Evolutionary conservation across 768 basidiomycete species (phyloP).

Genomic region (Lactarius hengduanensis): DNA sequence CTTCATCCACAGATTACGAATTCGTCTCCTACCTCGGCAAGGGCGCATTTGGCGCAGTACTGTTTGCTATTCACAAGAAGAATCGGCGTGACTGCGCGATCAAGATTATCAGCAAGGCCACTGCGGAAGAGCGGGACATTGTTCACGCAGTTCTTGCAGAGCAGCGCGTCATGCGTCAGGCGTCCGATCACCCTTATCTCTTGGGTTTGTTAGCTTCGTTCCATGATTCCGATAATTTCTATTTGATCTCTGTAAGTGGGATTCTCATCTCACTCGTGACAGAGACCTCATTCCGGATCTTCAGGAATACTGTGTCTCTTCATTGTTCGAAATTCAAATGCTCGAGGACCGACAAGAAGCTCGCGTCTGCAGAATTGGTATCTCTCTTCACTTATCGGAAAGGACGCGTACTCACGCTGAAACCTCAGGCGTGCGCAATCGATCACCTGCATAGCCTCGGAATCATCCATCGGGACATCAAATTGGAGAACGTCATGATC

Average conservation of each 20-base stretch:
- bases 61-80: slow-evolving; percentile 28
- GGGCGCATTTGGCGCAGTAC: slow-evolving; percentile 27
- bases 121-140: slow-evolving; percentile 2
- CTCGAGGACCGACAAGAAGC: slow-evolving; percentile 26
- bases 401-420: slow-evolving; percentile 2
- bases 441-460: slow-evolving; percentile 88
- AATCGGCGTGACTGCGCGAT: slow-evolving; percentile 26
- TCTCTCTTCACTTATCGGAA: slow-evolving; percentile 8
- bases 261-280: neutral
- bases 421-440: slow-evolving; percentile 50
- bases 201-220: slow-evolving; percentile 33
- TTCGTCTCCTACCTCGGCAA: slow-evolving; percentile 15
- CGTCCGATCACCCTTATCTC: slow-evolving; percentile 24
- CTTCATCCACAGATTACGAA: slow-evolving; percentile 18
- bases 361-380: slow-evolving; percentile 41
- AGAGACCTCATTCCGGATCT: neutral
- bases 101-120: slow-evolving; percentile 30
- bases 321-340: slow-evolving; percentile 21
- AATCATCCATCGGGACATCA: slow-evolving; percentile 95
- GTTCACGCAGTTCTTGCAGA: slow-evolving; percentile 16
- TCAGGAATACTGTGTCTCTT: slow-evolving; percentile 31
- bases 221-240: slow-evolving; percentile 29
- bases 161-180: slow-evolving; percentile 18
- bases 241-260: slow-evolving; percentile 31
- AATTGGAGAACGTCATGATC: slow-evolving; percentile 90